Conservation (phyloP, 805 yeast species). For the Yarrowia deformans region DNA sequence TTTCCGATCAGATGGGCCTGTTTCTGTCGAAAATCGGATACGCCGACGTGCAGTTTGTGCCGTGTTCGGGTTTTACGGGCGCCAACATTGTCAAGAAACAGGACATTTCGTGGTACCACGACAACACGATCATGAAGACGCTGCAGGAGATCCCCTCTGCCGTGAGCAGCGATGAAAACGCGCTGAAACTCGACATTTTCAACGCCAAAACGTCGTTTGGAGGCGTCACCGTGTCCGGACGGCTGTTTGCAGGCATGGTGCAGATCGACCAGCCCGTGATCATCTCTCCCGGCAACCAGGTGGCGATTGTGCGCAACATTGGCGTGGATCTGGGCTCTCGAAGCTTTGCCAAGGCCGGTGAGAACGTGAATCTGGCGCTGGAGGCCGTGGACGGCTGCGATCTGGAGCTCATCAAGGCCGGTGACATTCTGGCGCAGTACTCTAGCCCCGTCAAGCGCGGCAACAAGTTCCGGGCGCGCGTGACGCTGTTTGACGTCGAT, state of each 20-base stretch:
- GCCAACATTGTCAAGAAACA: slow-evolving; percentile 64
- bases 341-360: slow-evolving; percentile 51
- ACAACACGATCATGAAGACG: slow-evolving; percentile 54
- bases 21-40: slow-evolving; percentile 65
- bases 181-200: slow-evolving; percentile 66
- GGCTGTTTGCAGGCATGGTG: slow-evolving; percentile 70
- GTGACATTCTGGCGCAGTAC: slow-evolving; percentile 67
- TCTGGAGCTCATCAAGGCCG: slow-evolving; percentile 61
- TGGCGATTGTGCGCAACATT: slow-evolving; percentile 46
- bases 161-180: slow-evolving; percentile 46
- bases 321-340: slow-evolving; percentile 42
- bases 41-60: slow-evolving; percentile 60
- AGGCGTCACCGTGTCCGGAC: slow-evolving; percentile 64
- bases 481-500: slow-evolving; percentile 68
- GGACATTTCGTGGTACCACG: slow-evolving; percentile 56
- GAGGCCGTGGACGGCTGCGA: slow-evolving; percentile 53
- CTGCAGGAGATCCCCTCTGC: slow-evolving; percentile 47
- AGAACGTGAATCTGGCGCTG: slow-evolving; percentile 63
- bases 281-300: slow-evolving; percentile 58
- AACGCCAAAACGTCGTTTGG: slow-evolving; percentile 65
- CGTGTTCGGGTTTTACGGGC: slow-evolving; percentile 74
- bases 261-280: slow-evolving; percentile 73
- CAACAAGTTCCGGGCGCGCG: slow-evolving; percentile 60
- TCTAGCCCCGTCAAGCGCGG: slow-evolving; percentile 58
- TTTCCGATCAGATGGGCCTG: slow-evolving; percentile 57